Percentiles rank a stretch among this genome's conserved stretches.
Evolutionary conservation across 1,139 yeast genomes (phyloP).

Genomic region (Yamadazyma diospyri): DNA sequence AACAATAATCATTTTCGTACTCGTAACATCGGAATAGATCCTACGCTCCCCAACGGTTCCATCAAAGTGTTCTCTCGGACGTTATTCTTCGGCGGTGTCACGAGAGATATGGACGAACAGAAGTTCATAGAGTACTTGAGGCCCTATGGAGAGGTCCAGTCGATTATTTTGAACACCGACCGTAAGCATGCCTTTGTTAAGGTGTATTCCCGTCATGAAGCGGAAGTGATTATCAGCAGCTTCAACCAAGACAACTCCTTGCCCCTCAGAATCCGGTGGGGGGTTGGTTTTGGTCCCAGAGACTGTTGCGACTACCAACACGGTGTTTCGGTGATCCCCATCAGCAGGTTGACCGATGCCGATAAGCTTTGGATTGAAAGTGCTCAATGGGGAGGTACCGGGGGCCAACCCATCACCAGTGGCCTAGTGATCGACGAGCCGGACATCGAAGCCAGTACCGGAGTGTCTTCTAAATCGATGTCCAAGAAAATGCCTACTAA

Average conservation of each 20-base stretch:
- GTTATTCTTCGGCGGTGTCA: slow-evolving; percentile 90
- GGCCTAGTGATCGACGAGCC: slow-evolving; percentile 95
- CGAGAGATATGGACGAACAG: slow-evolving; percentile 73
- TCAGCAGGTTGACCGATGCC: slow-evolving; percentile 86
- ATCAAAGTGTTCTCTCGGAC: slow-evolving; percentile 87
- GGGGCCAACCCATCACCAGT: slow-evolving; percentile 76
- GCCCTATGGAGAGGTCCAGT: slow-evolving; percentile 94
- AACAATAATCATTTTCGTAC: slow-evolving; percentile 73
- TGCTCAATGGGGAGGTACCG: slow-evolving; percentile 98
- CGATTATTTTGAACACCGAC: slow-evolving; percentile 80
- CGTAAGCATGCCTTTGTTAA: slow-evolving; percentile 95
- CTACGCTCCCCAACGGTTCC: slow-evolving; percentile 70
- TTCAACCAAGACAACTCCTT: slow-evolving; percentile 49
- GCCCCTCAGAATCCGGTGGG: slow-evolving; percentile 89
- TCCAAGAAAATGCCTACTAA: slow-evolving; percentile 85
- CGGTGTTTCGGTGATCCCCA: slow-evolving; percentile 84
- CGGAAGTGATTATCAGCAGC: slow-evolving; percentile 68
- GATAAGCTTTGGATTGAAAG: slow-evolving; percentile 84
- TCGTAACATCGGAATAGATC: slow-evolving; percentile 66
- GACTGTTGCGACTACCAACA: slow-evolving; percentile 95
- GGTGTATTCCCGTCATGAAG: slow-evolving; percentile 92
- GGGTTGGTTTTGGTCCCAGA: slow-evolving; percentile 98
- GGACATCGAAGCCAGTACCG: slow-evolving; percentile 93
- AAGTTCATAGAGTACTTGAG: slow-evolving; percentile 64
- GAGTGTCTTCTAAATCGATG: slow-evolving; percentile 90